phyloP scores from a whole-genome alignment of 345 rosid genomes.

The Eucalyptus pumila region DNA sequence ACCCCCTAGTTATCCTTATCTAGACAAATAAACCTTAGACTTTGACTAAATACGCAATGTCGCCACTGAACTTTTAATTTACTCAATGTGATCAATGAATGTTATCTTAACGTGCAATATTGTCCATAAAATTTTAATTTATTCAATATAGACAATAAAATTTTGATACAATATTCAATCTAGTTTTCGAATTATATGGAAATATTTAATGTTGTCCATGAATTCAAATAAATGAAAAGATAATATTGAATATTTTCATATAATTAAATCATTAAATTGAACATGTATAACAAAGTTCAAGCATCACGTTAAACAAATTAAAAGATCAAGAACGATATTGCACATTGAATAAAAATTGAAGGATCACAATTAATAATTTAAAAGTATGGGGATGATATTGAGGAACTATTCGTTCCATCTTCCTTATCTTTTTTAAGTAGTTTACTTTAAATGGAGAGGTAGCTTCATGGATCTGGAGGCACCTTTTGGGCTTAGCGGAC shows the following conservation, averaged over 20 bases:
- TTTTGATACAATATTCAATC: too few species aligned
- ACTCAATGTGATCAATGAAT: rapidly evolving
- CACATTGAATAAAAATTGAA: too few species aligned
- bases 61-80: background rate
- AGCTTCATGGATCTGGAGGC: background rate
- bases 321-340: rapidly evolving
- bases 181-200: too few species aligned
- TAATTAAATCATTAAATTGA: too few species aligned
- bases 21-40: rapidly evolving
- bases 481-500: background rate
- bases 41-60: background rate
- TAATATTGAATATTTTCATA: background rate
- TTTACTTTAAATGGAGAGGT: background rate
- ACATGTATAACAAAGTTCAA: background rate
- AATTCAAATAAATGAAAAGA: too few species aligned
- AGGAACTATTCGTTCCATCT: background rate
- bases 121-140: too few species aligned
- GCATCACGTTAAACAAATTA: too few species aligned
- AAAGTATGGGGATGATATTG: background rate
- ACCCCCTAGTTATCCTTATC: background rate
- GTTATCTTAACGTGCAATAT: rapidly evolving
- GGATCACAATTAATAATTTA: too few species aligned
- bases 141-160: too few species aligned
- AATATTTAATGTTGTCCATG: too few species aligned
- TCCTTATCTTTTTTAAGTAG: background rate